Evolutionary conservation across 164 flowering plant species (phyloP).

Genomic region (Aristolochia contorta): DNA sequence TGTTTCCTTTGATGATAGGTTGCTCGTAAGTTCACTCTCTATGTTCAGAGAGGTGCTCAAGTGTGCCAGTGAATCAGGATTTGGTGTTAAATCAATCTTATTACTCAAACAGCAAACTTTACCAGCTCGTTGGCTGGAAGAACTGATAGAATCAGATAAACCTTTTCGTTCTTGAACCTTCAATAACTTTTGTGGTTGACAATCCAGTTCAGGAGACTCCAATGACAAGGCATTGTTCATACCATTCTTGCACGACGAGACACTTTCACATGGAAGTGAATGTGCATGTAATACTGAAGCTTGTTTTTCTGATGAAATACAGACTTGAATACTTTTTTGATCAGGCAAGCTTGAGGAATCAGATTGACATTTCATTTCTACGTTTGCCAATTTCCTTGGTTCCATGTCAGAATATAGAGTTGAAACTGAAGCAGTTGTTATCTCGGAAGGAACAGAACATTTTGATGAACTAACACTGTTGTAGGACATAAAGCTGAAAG

Average conservation of each 20-base stretch:
- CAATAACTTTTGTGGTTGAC: too few species aligned
- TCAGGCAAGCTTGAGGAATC: neutral
- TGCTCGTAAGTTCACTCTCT: neutral
- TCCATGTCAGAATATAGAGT: constrained; percentile 12
- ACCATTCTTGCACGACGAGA: neutral
- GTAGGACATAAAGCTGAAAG: neutral
- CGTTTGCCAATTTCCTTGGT: constrained; percentile 9
- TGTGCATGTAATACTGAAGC: constrained; percentile 5
- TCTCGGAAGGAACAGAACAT: constrained; percentile 10
- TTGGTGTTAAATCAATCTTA: neutral
- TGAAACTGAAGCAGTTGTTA: constrained; percentile 8
- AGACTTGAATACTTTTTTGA: constrained; percentile 2
- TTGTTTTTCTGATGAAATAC: constrained; percentile 7
- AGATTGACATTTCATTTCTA: constrained; percentile 11
- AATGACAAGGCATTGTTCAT: neutral
- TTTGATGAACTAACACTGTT: constrained; percentile 1
- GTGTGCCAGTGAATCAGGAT: neutral
- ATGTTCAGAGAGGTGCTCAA: neutral
- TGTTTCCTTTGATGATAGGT: neutral
- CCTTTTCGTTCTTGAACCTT: neutral
- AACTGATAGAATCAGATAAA: neutral
- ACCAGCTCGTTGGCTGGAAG: neutral
- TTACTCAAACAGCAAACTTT: neutral
- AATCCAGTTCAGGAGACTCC: too few species aligned
- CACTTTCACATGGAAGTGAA: neutral